Conservation (phyloP, 192 early-diverging fungal species). For the Ambispora gerdemannii region DNA sequence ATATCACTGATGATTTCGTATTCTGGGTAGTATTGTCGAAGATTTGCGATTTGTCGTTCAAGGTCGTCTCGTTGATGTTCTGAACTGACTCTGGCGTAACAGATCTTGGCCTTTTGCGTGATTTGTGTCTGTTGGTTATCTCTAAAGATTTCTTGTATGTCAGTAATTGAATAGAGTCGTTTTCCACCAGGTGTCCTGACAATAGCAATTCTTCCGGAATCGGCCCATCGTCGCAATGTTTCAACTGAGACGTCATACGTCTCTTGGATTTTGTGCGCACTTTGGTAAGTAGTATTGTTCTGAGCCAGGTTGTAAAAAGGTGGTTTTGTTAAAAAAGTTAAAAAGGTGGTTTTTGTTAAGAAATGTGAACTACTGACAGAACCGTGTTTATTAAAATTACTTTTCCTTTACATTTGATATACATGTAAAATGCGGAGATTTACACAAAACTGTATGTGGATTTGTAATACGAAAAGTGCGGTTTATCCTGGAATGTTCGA, state of each 20-base stretch:
- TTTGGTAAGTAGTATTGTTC: conserved; percentile 1
- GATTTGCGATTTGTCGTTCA: conserved; percentile 10
- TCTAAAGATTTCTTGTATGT: conserved; percentile 19
- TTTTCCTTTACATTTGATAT: conserved; percentile 4
- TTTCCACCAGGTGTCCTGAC: conserved; percentile 8
- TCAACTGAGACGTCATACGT: conserved; percentile 13
- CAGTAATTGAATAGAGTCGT: conserved; percentile 11
- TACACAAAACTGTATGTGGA: background rate
- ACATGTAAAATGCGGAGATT: background rate
- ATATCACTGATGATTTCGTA: conserved; percentile 21
- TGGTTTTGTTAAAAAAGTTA: background rate
- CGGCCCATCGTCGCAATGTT: conserved; percentile 14
- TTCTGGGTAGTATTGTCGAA: conserved; percentile 11
- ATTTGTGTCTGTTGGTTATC: background rate
- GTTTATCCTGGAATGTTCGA: background rate
- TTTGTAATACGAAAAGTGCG: background rate
- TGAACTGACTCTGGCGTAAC: conserved; percentile 20
- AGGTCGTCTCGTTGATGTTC: conserved; percentile 3
- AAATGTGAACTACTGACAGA: background rate
- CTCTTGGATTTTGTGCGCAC: background rate
- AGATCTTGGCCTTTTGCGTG: conserved; percentile 17
- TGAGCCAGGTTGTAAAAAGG: conserved; percentile 3
- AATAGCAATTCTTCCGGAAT: conserved; percentile 4
- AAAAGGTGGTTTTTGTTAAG: background rate
- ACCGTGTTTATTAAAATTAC: conserved; percentile 5